Base-by-base conservation (phyloP, 2,329 filamentous ascomycete species). In the Colletotrichum sp. region DNA sequence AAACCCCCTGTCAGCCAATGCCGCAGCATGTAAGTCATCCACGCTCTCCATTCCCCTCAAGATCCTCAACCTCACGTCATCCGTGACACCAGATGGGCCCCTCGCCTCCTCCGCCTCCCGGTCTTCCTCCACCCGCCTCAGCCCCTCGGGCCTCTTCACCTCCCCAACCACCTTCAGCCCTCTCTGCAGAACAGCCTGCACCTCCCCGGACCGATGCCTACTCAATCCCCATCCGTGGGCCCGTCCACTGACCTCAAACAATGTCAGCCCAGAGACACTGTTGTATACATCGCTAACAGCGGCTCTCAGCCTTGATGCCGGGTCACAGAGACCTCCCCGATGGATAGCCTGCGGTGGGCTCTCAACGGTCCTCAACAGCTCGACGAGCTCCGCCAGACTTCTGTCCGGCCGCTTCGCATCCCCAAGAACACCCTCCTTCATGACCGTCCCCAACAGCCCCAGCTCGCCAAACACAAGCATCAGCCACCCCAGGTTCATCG, bases 401-500 rank as follows among this genome's bases (percentile, higher is more conserved):
- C 84, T 82, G 1, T 79, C 77, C 2, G 83, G 82, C 34, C 81
- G 79, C 52, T 76, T 73, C 15, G 78, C 71, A 1, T 76, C 3
- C 77, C 59, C 7, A 84, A 34, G 30, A 13, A 69, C 0, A 79
- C 78, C 12, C 80, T 65, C 0, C 2, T 83, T 82, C 79, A 89
- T 80, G 6, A 89, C 82, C 7, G 83, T 84, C 4, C 84, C 81
- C 4, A 90, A 78, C 1, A 90, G 81, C 57, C 85, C 84, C 69
- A 90, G 82, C 77, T 90, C 87, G 67, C 87, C 87, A 69, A 87
- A 88, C 0, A 87, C 82, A n/a, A 90, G 83, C 86, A 91, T 89
- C 39, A 90, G 79, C 88, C 89, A 91, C 5, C 89, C 89, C 0
- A 91, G 82, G 69, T 89, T 90, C 0, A 86, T 86, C 0, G 89